Base-by-base conservation (phyloP, 495 filamentous ascomycete species). In the Penicillium bovifimosum region DNA sequence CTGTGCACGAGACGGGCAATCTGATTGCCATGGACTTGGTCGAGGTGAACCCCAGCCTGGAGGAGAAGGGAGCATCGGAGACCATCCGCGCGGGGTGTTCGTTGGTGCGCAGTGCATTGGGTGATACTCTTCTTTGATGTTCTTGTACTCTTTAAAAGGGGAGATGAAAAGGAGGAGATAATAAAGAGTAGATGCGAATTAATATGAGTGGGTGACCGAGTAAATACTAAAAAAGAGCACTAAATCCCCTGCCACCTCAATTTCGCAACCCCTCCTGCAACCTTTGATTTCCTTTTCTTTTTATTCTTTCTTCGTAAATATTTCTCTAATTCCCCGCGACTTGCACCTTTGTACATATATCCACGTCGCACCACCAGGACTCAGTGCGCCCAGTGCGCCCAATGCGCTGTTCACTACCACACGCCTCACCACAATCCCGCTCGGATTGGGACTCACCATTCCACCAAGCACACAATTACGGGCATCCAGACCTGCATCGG, bases 21-120 rank as follows among this genome's bases (percentile, higher is more conserved):
- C 68, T 97, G 52, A 78, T 97, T 6, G 91, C 92, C 10, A 83
- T 99, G 74, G 93, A 99, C 67, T 73, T 99, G 65, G 95, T 89
- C 16, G 93, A 99, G 72, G 95, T 99, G 51, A 99, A 99, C 74
- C 92, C 92, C 7, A 86, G 81, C 52, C 71, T 95, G 54, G 91
- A 88, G 57, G 72, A 74, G 13, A 78, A 83, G 42, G 91, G 89
- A 1, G 91, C 90, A 1, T 77, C 80, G 26, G 91, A 96, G 68
- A 98, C 93, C 2, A 87, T 98, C 52, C 74, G 91, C 28, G 86
- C 91, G 7, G 93, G 93, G 2, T 93, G 90, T 67, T 92, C 86
- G 38, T 73, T 98, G 55, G 88, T 98, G 9, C 78, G 93, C 44
- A 96, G 92, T 70, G 91, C 90, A 8, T 65, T 96, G 48, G 93